A percentile compares a stretch with the other conserved stretches of the same genome.
Evolutionary conservation across 2,329 filamentous ascomycete genomes (phyloP).

Genomic region (Pseudocercospora vitis): DNA sequence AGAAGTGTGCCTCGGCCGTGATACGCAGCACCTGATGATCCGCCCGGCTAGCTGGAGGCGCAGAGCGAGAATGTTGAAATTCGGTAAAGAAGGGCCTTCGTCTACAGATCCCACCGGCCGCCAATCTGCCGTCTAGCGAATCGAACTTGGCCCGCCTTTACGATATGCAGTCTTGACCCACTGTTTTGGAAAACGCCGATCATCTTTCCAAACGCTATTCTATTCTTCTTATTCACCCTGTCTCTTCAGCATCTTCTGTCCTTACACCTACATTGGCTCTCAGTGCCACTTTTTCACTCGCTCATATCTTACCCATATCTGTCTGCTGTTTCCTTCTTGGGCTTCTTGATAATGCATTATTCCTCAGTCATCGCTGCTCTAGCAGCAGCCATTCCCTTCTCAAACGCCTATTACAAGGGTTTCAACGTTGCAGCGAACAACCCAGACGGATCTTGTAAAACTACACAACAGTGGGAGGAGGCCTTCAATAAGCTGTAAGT

Average conservation of each 20-base stretch:
- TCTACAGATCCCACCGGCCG: constrained; percentile 7
- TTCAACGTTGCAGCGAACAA: constrained; percentile 47
- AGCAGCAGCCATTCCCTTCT: constrained; percentile 36
- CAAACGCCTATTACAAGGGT: constrained; percentile 44
- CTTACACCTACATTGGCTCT: not conserved
- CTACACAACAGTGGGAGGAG: constrained; percentile 38
- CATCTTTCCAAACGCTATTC: too few species aligned
- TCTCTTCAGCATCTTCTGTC: not conserved
- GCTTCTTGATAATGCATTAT: constrained; percentile 31
- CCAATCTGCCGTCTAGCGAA: constrained; percentile 15
- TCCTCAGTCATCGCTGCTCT: constrained; percentile 35
- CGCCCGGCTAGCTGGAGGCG: too few species aligned
- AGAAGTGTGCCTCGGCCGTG: too few species aligned
- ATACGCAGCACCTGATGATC: too few species aligned
- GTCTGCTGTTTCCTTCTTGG: not conserved
- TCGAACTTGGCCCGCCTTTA: constrained; percentile 3
- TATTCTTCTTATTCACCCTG: not conserved
- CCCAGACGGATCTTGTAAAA: constrained; percentile 43
- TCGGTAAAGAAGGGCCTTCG: constrained; percentile 4
- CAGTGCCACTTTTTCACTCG: not conserved
- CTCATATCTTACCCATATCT: not conserved
- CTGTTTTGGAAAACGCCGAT: constrained; percentile 7
- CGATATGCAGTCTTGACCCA: constrained; percentile 15
- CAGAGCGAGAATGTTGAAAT: too few species aligned
- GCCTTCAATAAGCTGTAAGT: constrained; percentile 43